Evolutionary conservation across 306 rosid species (phyloP).

Genomic region (Ammopiptanthus mongolicus): DNA sequence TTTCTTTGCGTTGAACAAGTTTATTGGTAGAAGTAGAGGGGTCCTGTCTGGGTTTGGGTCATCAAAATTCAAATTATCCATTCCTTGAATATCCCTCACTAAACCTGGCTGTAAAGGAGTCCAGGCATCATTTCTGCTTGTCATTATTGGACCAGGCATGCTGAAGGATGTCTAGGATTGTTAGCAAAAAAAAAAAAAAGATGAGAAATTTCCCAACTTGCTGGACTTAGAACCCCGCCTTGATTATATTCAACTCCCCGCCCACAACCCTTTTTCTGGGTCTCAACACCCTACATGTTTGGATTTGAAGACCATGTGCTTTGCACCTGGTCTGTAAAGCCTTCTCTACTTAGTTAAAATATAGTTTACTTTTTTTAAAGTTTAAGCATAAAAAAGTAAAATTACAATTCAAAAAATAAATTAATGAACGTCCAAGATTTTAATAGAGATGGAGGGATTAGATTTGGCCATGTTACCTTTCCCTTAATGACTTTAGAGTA

Average conservation of each 20-base stretch:
- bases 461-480: background rate
- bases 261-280: slow-evolving; percentile 14
- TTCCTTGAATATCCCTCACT: slow-evolving; percentile 41
- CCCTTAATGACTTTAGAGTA: background rate
- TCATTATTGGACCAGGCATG: slow-evolving; percentile 61
- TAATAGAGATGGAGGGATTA: background rate
- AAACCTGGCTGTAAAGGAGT: slow-evolving; percentile 53
- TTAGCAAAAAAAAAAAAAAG: slow-evolving; percentile 37
- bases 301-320: background rate
- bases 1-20: slow-evolving; percentile 37
- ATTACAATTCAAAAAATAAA: no score
- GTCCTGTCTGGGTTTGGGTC: slow-evolving; percentile 43
- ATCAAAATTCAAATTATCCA: no score
- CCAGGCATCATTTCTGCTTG: slow-evolving; percentile 66
- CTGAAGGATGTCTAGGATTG: slow-evolving; percentile 85
- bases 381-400: no score
- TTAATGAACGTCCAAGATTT: background rate
- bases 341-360: no score
- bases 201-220: slow-evolving; percentile 30
- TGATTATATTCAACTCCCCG: slow-evolving; percentile 62
- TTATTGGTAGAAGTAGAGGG: slow-evolving; percentile 32
- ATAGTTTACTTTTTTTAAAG: no score
- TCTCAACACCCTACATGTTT: no score
- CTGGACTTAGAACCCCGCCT: slow-evolving; percentile 35
- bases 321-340: no score